Conservation (phyloP, 2,329 filamentous ascomycete genomes). For the Penicillium concentricum region DNA sequence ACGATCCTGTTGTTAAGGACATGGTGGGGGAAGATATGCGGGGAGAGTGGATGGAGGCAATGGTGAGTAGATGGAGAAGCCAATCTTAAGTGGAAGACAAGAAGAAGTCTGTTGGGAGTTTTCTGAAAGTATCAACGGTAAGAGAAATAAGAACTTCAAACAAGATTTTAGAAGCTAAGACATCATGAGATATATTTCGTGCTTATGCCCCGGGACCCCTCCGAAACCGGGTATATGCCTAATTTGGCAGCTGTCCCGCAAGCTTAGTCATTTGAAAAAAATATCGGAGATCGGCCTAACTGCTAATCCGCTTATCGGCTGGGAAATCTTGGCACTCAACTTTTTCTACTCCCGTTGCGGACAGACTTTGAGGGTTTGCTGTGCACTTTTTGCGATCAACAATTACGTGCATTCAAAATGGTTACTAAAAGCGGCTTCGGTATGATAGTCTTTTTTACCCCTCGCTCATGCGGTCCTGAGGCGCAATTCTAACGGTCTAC, state of each 20-base stretch:
- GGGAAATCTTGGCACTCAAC: conserved; percentile 36
- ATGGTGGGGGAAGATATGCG: conserved; percentile 27
- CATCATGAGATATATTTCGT: neutral
- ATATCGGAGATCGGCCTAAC: conserved; percentile 35
- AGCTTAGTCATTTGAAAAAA: neutral
- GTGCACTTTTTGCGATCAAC: conserved; percentile 13
- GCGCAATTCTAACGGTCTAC: conserved; percentile 12
- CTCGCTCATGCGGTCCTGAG: neutral
- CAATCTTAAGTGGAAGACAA: neutral
- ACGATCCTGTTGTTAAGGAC: conserved; percentile 34
- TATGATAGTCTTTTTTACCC: conserved; percentile 19
- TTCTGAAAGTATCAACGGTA: conserved; percentile 5
- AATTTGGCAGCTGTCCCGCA: conserved; percentile 16
- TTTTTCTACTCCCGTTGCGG: conserved; percentile 25
- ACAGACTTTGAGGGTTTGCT: conserved; percentile 11
- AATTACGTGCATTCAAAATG: conserved; percentile 32
- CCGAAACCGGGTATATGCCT: conserved; percentile 1
- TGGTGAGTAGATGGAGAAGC: neutral
- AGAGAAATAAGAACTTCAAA: neutral
- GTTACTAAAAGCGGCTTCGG: conserved; percentile 36
- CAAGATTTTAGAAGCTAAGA: neutral
- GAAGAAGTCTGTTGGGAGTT: too few species aligned
- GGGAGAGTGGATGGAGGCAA: conserved; percentile 1
- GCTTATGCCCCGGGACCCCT: neutral
- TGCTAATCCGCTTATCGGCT: conserved; percentile 35